Evolutionary conservation across 768 basidiomycete genomes (phyloP).

Genomic region (Pisolithus orientalis): DNA sequence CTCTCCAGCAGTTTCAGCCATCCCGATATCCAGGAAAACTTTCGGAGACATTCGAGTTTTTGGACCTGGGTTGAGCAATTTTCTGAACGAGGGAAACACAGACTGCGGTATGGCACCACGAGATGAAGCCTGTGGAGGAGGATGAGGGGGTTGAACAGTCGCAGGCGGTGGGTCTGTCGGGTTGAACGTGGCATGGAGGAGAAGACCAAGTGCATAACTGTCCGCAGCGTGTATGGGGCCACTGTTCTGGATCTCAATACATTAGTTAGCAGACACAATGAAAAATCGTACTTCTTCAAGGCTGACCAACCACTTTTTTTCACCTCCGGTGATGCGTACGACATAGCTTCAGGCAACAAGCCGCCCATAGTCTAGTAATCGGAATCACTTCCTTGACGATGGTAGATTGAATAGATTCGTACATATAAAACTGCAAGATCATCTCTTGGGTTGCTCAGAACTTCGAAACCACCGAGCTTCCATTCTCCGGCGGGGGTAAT

Average conservation of each 20-base stretch:
- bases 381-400: slow-evolving; percentile 8
- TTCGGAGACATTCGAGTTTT: slow-evolving; percentile 73
- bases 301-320: slow-evolving; percentile 80
- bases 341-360: slow-evolving; percentile 52
- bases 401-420: slow-evolving; percentile 23
- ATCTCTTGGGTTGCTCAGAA: slow-evolving; percentile 80
- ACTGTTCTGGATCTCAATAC: slow-evolving; percentile 21
- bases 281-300: slow-evolving; percentile 66
- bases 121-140: slow-evolving; percentile 69
- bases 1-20: slow-evolving; percentile 53
- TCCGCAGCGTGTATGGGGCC: slow-evolving; percentile 62
- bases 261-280: not conserved
- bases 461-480: slow-evolving; percentile 93
- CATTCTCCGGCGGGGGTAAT: slow-evolving; percentile 93
- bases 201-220: slow-evolving; percentile 81
- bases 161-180: slow-evolving; percentile 66
- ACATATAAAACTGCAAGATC: slow-evolving; percentile 77
- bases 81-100: slow-evolving; percentile 79
- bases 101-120: slow-evolving; percentile 70
- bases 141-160: slow-evolving; percentile 65
- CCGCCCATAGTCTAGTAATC: slow-evolving; percentile 56
- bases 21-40: slow-evolving; percentile 74
- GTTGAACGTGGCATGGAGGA: slow-evolving; percentile 86
- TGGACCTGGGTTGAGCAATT: slow-evolving; percentile 84
- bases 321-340: slow-evolving; percentile 77